Conservation (phyloP, 2,329 filamentous ascomycete genomes). For the Pseudomassariella vexata region DNA sequence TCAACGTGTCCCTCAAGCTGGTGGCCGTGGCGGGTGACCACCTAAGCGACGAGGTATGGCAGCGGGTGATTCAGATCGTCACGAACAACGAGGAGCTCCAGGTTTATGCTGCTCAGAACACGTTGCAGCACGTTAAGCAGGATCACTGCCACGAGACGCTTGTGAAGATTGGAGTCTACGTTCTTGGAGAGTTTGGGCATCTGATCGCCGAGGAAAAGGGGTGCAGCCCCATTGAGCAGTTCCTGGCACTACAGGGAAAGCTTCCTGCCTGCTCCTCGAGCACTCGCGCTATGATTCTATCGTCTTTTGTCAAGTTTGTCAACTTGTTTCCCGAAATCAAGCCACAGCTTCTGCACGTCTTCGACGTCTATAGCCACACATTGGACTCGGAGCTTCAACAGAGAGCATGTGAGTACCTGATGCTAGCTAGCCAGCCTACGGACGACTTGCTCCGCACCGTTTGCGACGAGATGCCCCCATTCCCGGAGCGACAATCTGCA, state of each 20-base stretch:
- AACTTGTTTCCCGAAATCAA: slow-evolving; percentile 99
- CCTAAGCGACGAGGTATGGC: slow-evolving; percentile 98
- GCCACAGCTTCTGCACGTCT: slow-evolving; percentile 84
- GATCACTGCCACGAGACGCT: slow-evolving; percentile 95
- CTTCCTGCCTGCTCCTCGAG: slow-evolving; percentile 82
- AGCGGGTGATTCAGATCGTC: slow-evolving; percentile 96
- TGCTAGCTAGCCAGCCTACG: slow-evolving; percentile 75
- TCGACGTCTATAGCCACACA: slow-evolving; percentile 88
- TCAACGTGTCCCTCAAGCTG: slow-evolving; percentile 90
- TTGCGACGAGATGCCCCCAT: slow-evolving; percentile 98
- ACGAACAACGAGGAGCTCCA: slow-evolving; percentile 99
- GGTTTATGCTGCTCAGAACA: slow-evolving; percentile 91
- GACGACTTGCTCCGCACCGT: slow-evolving; percentile 91
- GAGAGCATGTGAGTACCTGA: slow-evolving; percentile 89
- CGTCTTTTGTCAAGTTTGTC: slow-evolving; percentile 95
- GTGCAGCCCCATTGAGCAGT: slow-evolving; percentile 96
- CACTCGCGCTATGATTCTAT: slow-evolving; percentile 89
- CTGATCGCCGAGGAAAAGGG: slow-evolving; percentile 86
- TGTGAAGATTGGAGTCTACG: slow-evolving; percentile 95
- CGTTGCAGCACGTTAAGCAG: slow-evolving; percentile 84
- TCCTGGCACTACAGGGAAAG: slow-evolving; percentile 85
- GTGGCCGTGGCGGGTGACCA: slow-evolving; percentile 97
- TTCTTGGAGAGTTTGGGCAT: slow-evolving; percentile 95
- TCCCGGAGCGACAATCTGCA: slow-evolving; percentile 89
- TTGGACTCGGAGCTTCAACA: slow-evolving; percentile 95